Conservation (phyloP, 2,329 filamentous ascomycete species). For the Penicillium sp. region DNA sequence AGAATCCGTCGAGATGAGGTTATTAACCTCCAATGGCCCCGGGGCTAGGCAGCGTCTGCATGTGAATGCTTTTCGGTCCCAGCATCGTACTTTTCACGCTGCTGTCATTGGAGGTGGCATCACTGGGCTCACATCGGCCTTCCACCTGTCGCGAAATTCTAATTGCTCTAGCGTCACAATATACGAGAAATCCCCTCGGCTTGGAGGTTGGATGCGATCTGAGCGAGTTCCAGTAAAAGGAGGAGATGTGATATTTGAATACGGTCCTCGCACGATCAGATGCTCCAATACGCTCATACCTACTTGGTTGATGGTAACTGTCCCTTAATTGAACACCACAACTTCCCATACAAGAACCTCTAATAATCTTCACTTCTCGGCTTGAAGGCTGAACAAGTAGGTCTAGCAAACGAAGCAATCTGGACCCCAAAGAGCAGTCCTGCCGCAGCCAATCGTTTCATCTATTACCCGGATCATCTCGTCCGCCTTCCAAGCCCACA, state of each 20-base stretch:
- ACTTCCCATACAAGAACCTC: not conserved
- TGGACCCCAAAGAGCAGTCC: constrained; percentile 53
- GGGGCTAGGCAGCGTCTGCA: constrained; percentile 20
- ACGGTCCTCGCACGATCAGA: constrained; percentile 76
- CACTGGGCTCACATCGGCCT: constrained; percentile 76
- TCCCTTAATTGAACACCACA: not conserved
- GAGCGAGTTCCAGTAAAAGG: constrained; percentile 61
- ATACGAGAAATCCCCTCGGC: constrained; percentile 68
- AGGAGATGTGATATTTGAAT: constrained; percentile 72
- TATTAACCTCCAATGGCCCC: constrained; percentile 24
- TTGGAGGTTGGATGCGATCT: constrained; percentile 85
- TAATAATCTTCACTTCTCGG: not conserved
- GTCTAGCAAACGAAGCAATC: constrained; percentile 58
- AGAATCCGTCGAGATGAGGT: constrained; percentile 28
- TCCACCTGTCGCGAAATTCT: constrained; percentile 71
- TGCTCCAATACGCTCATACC: constrained; percentile 61
- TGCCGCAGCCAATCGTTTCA: constrained; percentile 66
- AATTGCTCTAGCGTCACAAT: constrained; percentile 72
- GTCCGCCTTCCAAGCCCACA: constrained; percentile 60
- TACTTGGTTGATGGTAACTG: constrained; percentile 68
- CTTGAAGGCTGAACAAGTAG: constrained; percentile 58
- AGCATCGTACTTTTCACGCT: constrained; percentile 45
- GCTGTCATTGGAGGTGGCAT: constrained; percentile 80
- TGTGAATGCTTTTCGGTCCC: constrained; percentile 15
- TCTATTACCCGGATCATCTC: constrained; percentile 86